Evolutionary conservation across 495 filamentous ascomycete species (phyloP).

Genomic region (Neurospora sublineolata): DNA sequence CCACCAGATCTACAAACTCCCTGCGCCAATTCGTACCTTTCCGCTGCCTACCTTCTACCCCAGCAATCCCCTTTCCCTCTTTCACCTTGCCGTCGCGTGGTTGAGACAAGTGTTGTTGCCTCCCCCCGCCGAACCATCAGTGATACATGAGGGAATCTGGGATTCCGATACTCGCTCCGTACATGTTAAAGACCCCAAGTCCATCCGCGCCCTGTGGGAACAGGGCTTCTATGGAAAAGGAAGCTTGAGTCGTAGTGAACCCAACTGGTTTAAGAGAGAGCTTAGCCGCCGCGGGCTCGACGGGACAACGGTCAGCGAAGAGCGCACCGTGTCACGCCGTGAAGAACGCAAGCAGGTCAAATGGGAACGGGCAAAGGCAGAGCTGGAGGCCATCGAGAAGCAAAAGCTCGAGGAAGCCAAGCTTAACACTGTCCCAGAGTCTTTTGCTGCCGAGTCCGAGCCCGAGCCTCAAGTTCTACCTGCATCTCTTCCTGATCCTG

Average conservation of each 20-base stretch:
- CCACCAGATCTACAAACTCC: conserved; percentile 64
- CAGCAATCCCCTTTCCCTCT: conserved; percentile 79
- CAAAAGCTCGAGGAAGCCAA: conserved; percentile 52
- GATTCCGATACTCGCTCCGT: conserved; percentile 68
- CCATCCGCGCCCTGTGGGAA: conserved; percentile 79
- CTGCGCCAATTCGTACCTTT: conserved; percentile 65
- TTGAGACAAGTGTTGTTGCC: conserved; percentile 58
- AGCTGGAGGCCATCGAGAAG: conserved; percentile 67
- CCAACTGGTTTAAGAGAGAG: conserved; percentile 79
- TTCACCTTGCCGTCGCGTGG: conserved; percentile 67
- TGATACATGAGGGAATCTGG: conserved; percentile 61
- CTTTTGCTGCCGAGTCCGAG: not conserved
- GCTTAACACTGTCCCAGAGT: conserved; percentile 3
- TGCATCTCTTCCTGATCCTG: not conserved
- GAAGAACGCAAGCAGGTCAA: conserved; percentile 76
- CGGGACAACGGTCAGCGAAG: conserved; percentile 50
- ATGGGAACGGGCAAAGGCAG: conserved; percentile 73
- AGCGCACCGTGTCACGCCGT: conserved; percentile 63
- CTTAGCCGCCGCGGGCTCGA: conserved; percentile 56
- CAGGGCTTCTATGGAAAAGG: conserved; percentile 95
- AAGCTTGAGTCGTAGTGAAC: conserved; percentile 82
- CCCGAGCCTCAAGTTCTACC: not conserved
- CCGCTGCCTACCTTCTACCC: conserved; percentile 81
- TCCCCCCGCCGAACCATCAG: conserved; percentile 51
- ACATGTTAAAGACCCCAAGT: conserved; percentile 65